Conservation (phyloP, 2,329 filamentous ascomycete species). For the Rutstroemia sp. region DNA sequence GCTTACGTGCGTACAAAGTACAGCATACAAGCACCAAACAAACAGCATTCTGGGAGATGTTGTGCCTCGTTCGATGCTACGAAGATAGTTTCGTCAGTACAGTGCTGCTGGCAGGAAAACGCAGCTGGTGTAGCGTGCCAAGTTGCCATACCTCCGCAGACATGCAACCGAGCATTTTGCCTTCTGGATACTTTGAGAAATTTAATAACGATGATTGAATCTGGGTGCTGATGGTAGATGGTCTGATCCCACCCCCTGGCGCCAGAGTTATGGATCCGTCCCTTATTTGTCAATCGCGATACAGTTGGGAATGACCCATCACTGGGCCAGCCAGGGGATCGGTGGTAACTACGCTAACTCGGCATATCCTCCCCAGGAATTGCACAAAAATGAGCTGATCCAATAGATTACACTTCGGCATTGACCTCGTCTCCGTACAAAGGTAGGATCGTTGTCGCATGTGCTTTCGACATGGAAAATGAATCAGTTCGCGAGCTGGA, state of each 20-base stretch:
- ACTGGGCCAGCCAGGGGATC: background rate
- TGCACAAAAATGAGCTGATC: background rate
- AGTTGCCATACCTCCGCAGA: background rate
- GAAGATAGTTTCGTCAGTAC: background rate
- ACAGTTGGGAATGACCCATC: background rate
- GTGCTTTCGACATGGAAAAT: background rate
- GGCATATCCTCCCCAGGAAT: background rate
- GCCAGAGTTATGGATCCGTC: too few relatives aligned
- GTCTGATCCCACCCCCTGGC: too few relatives aligned
- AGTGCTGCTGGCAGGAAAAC: background rate
- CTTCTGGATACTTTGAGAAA: too few relatives aligned
- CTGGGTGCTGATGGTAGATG: too few relatives aligned
- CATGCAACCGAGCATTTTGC: too few relatives aligned
- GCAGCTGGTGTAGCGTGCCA: background rate
- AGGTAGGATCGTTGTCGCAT: background rate
- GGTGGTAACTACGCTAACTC: background rate
- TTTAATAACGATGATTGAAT: background rate
- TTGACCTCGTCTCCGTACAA: background rate
- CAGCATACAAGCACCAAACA: background rate
- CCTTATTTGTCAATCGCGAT: background rate
- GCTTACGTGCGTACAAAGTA: background rate
- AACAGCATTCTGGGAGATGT: conserved; percentile 1
- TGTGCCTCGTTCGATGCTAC: background rate
- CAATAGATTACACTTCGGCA: background rate
- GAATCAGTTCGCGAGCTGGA: conserved; percentile 2